Conservation (phyloP, 257 asterid genomes). For the Fraxinus cuspidata region DNA sequence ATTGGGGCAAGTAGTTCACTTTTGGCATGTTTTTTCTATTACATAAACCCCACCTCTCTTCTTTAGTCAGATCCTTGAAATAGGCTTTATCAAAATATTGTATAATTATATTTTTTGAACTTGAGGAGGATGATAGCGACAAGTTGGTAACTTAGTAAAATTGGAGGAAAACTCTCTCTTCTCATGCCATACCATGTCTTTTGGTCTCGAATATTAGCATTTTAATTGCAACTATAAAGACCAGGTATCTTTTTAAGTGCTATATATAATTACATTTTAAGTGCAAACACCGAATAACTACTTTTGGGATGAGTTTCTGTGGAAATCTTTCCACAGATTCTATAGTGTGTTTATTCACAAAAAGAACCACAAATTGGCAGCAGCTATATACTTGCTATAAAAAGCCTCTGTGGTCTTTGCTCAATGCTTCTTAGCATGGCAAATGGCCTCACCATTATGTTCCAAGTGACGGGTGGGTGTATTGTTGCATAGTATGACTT, state of each 20-base stretch:
- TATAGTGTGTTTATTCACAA: not conserved
- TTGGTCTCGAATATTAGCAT: not conserved
- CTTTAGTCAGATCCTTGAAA: not conserved
- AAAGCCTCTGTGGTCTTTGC: not conserved
- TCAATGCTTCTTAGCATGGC: not conserved
- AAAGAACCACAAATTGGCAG: not conserved
- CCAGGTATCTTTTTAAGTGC: not conserved
- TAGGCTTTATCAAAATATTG: not conserved
- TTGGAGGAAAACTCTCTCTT: not conserved
- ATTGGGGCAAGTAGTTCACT: slow-evolving; percentile 59
- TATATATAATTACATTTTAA: too few species aligned
- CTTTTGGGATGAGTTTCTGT: not conserved
- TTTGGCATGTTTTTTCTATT: not conserved
- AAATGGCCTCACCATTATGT: not conserved
- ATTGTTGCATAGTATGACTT: not conserved
- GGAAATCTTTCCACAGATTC: not conserved
- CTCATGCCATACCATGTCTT: not conserved
- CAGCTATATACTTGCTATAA: not conserved
- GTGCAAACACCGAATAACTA: not conserved
- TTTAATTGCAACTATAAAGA: not conserved
- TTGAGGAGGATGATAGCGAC: not conserved
- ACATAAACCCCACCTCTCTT: not conserved
- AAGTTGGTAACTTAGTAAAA: not conserved
- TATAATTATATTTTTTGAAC: not conserved
- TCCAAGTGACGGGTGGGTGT: not conserved